Evolutionary conservation across 768 basidiomycete genomes (phyloP).

Genomic region (Phaffia tasmanica): DNA sequence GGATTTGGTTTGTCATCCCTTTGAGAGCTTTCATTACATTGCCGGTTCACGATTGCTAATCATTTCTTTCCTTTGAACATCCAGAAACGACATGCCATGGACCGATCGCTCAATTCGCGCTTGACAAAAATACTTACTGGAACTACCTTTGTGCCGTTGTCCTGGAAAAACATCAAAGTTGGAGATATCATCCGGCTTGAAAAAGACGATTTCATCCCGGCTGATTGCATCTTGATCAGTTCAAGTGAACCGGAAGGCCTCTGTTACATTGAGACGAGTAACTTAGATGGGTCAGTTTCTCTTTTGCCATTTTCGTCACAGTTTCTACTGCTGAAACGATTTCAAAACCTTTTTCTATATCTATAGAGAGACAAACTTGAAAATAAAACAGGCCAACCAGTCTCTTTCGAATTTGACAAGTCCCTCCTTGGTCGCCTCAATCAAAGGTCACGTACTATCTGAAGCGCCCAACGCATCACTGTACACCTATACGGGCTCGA

Average conservation of each 20-base stretch:
- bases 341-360: not conserved
- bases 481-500: constrained; percentile 72
- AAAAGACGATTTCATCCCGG: constrained; percentile 87
- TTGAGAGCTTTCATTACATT: not conserved
- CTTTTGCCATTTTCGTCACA: not conserved
- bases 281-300: constrained; percentile 78
- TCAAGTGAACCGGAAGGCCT: constrained; percentile 94
- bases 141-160: constrained; percentile 36
- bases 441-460: constrained; percentile 76
- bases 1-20: constrained; percentile 57
- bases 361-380: constrained; percentile 84
- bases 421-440: constrained; percentile 56
- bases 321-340: not conserved
- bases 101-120: constrained; percentile 78
- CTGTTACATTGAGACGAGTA: constrained; percentile 95
- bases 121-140: constrained; percentile 58
- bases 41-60: not conserved
- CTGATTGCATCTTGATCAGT: constrained; percentile 74
- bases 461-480: constrained; percentile 97
- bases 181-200: constrained; percentile 88
- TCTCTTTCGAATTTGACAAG: constrained; percentile 68
- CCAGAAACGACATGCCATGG: constrained; percentile 87
- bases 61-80: constrained; percentile 19
- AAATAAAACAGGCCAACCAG: constrained; percentile 90
- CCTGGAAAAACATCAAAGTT: constrained; percentile 78